Evolutionary conservation across 495 filamentous ascomycete genomes (phyloP).

Genomic region (Amphirosellinia nigrospora): DNA sequence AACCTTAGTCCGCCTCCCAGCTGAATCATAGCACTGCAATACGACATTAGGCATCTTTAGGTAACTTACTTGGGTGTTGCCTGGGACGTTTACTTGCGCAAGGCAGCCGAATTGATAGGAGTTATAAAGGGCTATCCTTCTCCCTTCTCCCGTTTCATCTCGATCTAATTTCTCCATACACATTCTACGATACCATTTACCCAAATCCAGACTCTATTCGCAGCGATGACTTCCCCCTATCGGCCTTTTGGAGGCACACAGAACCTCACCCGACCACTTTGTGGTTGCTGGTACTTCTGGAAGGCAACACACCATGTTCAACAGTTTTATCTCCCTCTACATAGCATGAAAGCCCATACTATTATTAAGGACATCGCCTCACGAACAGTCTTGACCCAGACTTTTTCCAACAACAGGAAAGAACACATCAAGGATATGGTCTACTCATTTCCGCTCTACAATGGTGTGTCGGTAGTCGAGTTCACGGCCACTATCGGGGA

Average conservation of each 20-base stretch:
- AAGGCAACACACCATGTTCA: background rate
- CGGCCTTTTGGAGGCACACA: background rate
- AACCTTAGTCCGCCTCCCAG: background rate
- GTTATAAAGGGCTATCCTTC: background rate
- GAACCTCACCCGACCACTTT: background rate
- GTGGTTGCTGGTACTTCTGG: conserved; percentile 8
- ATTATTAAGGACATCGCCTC: conserved; percentile 62
- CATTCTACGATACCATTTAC: background rate
- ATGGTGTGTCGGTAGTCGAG: conserved; percentile 67
- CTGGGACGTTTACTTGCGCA: no score
- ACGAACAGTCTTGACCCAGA: conserved; percentile 65
- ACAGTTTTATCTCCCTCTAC: conserved; percentile 58
- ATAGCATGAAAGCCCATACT: conserved; percentile 57
- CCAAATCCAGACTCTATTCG: background rate
- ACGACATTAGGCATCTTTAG: background rate
- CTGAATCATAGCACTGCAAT: background rate
- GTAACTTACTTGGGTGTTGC: no score
- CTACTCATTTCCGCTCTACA: conserved; percentile 73
- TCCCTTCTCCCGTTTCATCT: background rate
- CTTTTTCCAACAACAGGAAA: conserved; percentile 60
- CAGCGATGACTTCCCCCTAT: background rate
- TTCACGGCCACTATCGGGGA: conserved; percentile 64
- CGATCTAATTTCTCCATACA: background rate
- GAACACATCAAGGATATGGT: conserved; percentile 54
- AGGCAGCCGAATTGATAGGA: background rate